Percentiles rank a stretch among this genome's conserved stretches.
These are phyloP conservation scores for Pythium plurisporium DNA, from an alignment of 352 stramenopile species.

Conservation along the genomic window DNA sequence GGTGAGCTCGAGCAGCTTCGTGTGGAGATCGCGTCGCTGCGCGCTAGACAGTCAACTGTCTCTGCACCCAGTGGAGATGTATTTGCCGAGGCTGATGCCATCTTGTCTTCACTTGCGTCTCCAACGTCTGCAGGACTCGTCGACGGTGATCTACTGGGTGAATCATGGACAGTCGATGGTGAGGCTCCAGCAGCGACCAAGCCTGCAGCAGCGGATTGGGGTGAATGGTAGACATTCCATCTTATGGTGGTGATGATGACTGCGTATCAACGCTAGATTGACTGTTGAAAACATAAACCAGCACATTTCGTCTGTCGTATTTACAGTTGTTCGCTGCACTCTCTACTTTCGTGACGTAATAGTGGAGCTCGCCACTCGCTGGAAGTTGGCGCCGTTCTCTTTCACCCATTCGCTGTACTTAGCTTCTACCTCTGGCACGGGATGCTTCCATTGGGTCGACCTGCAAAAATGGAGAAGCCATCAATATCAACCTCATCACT, in stretches of 20 bases:
- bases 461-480: constrained; percentile 23
- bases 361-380: constrained; percentile 6
- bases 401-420: constrained; percentile 80
- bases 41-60: constrained; percentile 5
- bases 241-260: not conserved
- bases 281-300: too few species aligned
- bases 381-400: constrained; percentile 53
- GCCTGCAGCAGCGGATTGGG: constrained; percentile 44
- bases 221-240: constrained; percentile 45
- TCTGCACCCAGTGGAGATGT: constrained; percentile 6
- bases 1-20: constrained; percentile 40
- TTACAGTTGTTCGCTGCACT: not conserved
- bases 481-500: too few species aligned
- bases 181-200: constrained; percentile 25
- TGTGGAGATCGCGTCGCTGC: constrained; percentile 46
- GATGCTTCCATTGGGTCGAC: constrained; percentile 86
- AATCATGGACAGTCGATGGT: constrained; percentile 24
- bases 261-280: not conserved
- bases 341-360: not conserved
- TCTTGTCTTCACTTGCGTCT: constrained; percentile 20
- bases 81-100: constrained; percentile 22
- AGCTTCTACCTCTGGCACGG: constrained; percentile 58
- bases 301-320: too few species aligned
- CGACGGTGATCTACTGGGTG: constrained; percentile 7
- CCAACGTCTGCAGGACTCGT: not conserved